Conservation (phyloP, 495 filamentous ascomycete species). For the Delitschia confertaspora region DNA sequence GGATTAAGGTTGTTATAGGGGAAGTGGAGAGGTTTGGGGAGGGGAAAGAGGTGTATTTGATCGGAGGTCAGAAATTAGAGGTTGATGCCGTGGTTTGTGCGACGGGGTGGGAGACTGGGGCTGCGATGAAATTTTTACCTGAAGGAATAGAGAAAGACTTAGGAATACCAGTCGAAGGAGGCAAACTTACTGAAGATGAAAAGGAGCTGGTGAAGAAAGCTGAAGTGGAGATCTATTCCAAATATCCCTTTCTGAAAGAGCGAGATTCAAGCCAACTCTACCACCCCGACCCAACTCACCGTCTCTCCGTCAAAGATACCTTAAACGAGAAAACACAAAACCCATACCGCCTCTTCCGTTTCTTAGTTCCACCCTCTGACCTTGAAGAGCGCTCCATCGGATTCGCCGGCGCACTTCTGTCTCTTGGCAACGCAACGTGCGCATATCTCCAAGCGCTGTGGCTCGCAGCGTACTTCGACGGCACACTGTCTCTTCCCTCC, state of each 20-base stretch:
- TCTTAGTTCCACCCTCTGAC: slow-evolving; percentile 58
- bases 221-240: slow-evolving; percentile 3
- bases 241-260: slow-evolving; percentile 15
- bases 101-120: slow-evolving; percentile 37
- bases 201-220: slow-evolving; percentile 4
- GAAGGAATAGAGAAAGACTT: slow-evolving; percentile 27
- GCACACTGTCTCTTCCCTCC: slow-evolving; percentile 12
- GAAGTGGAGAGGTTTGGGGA: slow-evolving; percentile 48
- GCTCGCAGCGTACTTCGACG: slow-evolving; percentile 52
- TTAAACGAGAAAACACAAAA: slow-evolving; percentile 7
- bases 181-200: not conserved
- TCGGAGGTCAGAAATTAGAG: slow-evolving; percentile 45
- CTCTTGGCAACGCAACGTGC: slow-evolving; percentile 52
- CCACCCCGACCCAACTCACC: slow-evolving; percentile 14
- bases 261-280: slow-evolving; percentile 16
- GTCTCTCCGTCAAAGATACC: not conserved
- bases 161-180: slow-evolving; percentile 10
- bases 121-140: slow-evolving; percentile 56
- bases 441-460: slow-evolving; percentile 65
- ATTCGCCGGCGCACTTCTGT: slow-evolving; percentile 56
- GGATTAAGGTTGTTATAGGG: slow-evolving; percentile 51
- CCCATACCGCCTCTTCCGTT: slow-evolving; percentile 47
- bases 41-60: slow-evolving; percentile 44
- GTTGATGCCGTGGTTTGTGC: slow-evolving; percentile 57
- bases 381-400: slow-evolving; percentile 51